phyloP scores from a whole-genome alignment of 2,329 filamentous ascomycete genomes.

The Colletotrichum neosansevieriae region DNA sequence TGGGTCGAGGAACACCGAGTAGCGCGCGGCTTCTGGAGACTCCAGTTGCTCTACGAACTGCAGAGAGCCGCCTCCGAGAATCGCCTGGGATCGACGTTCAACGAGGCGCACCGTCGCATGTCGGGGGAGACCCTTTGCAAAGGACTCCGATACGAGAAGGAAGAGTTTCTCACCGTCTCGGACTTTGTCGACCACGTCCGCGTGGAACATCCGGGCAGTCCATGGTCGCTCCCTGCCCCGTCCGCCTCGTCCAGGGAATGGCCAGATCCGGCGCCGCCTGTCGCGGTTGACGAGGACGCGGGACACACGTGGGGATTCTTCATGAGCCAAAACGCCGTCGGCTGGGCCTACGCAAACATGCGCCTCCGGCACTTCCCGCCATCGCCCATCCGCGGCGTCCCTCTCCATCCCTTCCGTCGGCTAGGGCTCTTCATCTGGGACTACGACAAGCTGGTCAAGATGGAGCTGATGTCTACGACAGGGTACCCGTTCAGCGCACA shows the following conservation, averaged over 20 bases:
- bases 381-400: constrained; percentile 7
- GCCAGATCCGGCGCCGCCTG: background rate
- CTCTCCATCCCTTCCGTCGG: constrained; percentile 11
- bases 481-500: constrained; percentile 4
- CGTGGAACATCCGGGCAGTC: background rate
- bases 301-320: background rate
- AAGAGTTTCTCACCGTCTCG: constrained; percentile 11
- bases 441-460: constrained; percentile 10
- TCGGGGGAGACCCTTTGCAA: background rate
- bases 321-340: constrained; percentile 13
- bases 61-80: background rate
- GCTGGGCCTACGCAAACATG: constrained; percentile 9
- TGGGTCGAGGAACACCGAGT: constrained; percentile 18
- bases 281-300: background rate
- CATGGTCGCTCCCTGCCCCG: background rate
- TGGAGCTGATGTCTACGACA: constrained; percentile 11
- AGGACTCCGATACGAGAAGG: constrained; percentile 3
- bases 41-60: constrained; percentile 16
- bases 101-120: background rate
- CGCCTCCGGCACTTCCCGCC: constrained; percentile 12
- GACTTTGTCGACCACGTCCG: constrained; percentile 4
- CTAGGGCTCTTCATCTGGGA: constrained; percentile 8
- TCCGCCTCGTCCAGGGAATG: background rate
- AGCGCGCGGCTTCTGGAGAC: constrained; percentile 6
- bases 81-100: background rate